Evolutionary conservation across 495 filamentous ascomycete species (phyloP).

Genomic region (Beverwykella pulmonaria): DNA sequence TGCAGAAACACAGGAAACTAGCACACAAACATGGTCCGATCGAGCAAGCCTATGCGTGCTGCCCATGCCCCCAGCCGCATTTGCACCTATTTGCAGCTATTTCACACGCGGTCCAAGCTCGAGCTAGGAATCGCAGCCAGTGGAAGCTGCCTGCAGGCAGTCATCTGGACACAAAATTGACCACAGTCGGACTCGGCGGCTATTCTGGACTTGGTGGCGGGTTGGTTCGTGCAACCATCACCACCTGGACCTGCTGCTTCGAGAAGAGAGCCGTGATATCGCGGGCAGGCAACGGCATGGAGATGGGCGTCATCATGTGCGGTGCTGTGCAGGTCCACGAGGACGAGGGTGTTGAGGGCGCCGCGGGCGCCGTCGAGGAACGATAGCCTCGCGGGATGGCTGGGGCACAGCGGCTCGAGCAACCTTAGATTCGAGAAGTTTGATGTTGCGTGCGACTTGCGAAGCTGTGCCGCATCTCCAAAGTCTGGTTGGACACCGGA

Average conservation of each 20-base stretch:
- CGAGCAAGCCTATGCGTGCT: neutral
- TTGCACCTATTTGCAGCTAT: conserved; percentile 21
- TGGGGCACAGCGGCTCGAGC: conserved; percentile 29
- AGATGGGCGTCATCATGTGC: conserved; percentile 30
- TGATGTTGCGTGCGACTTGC: neutral
- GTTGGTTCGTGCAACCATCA: conserved; percentile 8
- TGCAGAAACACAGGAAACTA: too few species aligned
- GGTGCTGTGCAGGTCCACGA: conserved; percentile 11
- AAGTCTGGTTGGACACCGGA: neutral
- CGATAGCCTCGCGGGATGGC: conserved; percentile 16
- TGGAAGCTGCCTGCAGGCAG: neutral
- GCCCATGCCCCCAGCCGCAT: conserved; percentile 8
- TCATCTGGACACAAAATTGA: conserved; percentile 31
- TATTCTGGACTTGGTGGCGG: conserved; percentile 19
- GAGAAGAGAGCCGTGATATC: conserved; percentile 9
- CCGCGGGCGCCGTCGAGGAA: neutral
- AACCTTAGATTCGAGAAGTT: conserved; percentile 1
- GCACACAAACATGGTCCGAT: neutral
- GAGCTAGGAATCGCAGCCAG: too few species aligned
- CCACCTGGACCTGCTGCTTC: conserved; percentile 22
- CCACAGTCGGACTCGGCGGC: conserved; percentile 36
- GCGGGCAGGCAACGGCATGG: neutral
- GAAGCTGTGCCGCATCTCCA: conserved; percentile 18
- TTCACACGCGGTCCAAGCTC: too few species aligned
- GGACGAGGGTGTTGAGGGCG: neutral